A percentile compares a stretch with the other conserved stretches of the same genome.
Evolutionary conservation across 2,329 filamentous ascomycete species (phyloP).

Genomic region (Fusarium keratoplasticum): DNA sequence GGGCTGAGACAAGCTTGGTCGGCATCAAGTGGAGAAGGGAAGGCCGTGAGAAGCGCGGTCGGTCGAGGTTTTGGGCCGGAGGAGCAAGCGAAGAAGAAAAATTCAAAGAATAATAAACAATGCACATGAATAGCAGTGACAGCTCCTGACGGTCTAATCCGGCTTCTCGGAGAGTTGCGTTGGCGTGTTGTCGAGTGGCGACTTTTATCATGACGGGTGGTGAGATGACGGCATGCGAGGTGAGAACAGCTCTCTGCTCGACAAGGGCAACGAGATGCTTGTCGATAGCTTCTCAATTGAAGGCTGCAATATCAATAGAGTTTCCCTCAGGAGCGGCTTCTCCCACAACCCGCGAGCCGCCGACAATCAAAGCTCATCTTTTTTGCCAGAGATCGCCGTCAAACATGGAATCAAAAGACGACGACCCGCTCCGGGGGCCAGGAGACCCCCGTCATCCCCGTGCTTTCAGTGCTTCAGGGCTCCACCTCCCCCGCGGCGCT

Average conservation of each 20-base stretch:
- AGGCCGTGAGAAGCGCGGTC: conserved; percentile 21
- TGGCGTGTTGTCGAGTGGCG: conserved; percentile 3
- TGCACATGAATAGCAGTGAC: not conserved
- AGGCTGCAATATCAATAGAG: not conserved
- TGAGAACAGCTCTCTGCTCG: not conserved
- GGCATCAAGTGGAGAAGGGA: conserved; percentile 32
- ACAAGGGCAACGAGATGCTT: not conserved
- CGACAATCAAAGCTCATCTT: conserved; percentile 1
- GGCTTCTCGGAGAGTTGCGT: conserved; percentile 11
- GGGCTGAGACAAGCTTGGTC: conserved; percentile 36
- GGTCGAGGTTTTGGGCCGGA: conserved; percentile 14
- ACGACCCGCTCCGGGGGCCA: conserved; percentile 4
- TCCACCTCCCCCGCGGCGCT: conserved; percentile 33
- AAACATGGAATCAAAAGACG: conserved; percentile 5
- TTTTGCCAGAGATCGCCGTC: conserved; percentile 14
- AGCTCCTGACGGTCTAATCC: not conserved
- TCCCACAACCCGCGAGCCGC: not conserved
- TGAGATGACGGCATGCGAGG: not conserved
- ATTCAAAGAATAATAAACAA: conserved; percentile 9
- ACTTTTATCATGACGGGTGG: not conserved
- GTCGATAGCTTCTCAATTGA: conserved; percentile 1
- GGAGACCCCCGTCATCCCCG: conserved; percentile 9
- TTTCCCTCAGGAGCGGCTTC: not conserved
- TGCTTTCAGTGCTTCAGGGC: conserved; percentile 23
- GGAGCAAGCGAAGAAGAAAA: conserved; percentile 3